Conservation (phyloP, 208 protist species). For the Acanthamoeba culbertsoni region DNA sequence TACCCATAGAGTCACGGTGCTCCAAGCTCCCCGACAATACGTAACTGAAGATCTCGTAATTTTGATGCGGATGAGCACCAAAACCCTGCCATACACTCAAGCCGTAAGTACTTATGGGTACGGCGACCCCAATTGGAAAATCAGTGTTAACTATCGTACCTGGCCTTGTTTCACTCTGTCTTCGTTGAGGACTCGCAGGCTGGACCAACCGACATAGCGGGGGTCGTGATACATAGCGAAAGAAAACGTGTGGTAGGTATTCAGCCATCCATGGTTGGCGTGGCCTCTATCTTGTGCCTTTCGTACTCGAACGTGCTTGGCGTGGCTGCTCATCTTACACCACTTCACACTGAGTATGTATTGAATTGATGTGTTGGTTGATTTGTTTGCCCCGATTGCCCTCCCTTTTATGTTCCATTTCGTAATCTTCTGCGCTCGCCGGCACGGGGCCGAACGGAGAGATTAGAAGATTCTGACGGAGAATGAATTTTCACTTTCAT, state of each 20-base stretch:
- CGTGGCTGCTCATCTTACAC: not conserved
- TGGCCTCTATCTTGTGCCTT: conserved; percentile 54
- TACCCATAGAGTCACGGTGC: conserved; percentile 65
- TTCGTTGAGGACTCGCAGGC: conserved; percentile 73
- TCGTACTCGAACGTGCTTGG: not conserved
- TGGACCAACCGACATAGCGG: conserved; percentile 20
- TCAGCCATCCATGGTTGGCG: conserved; percentile 69
- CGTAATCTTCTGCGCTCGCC: not conserved
- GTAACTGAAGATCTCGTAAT: conserved; percentile 78
- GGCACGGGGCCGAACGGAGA: not conserved
- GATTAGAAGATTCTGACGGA: too few relatives aligned
- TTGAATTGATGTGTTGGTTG: not conserved
- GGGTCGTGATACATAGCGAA: conserved; percentile 74
- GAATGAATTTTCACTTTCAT: too few relatives aligned
- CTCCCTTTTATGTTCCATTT: not conserved
- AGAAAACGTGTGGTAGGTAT: conserved; percentile 72
- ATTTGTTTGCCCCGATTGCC: not conserved
- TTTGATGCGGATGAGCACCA: conserved; percentile 63
- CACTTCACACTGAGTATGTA: not conserved
- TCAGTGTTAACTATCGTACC: not conserved
- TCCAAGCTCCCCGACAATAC: conserved; percentile 62
- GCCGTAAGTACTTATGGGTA: not conserved
- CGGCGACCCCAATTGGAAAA: not conserved
- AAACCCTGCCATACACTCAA: conserved; percentile 48
- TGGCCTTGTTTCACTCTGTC: conserved; percentile 61